Evolutionary conservation across 352 stramenopile species (phyloP), one percentile per base, ranked within the genome.

Genomic region (Phytophthora pistaciae): DNA sequence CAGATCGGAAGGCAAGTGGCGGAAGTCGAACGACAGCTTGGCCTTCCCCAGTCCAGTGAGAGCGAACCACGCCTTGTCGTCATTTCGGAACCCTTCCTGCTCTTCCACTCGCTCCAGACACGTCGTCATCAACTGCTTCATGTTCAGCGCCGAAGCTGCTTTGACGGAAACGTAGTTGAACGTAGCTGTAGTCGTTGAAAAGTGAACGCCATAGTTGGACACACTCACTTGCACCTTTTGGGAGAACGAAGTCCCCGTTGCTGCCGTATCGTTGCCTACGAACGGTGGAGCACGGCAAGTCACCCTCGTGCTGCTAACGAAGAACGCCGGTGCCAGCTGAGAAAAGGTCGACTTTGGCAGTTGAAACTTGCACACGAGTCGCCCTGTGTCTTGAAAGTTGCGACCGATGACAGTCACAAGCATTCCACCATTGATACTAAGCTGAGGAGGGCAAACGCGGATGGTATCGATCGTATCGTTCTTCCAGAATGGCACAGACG

Each of bases 401-500:
- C 95, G 84, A 2, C 97, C 97, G 42, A 99, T 96, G 7, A 99
- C 83, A 42, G 92, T 99, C 14, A 99, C 36, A 4, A 92, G 48
- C 13, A 85, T 65, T 18, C 82, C 85, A 38, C 88, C 85, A 33
- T 27, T 69, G 36, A 66, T 66, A 29, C 70, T 53, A 4, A 86
- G 71, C 42, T 65, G 75, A 0, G 66, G 56, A 3, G 96, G 95
- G 66, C 96, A 99, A 9, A 82, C 68, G n/a, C 95, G 86, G 40
- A 98, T 91, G 3, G 96, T 77, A 68, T 99, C 95, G n/a, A 99
- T 60, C 8, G 96, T 98, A 68, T 99, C 96, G 76, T 99, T 99
- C 23, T 80, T 80, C 97, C 96, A 99, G 31, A 87, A 84, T 5
- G 78, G 42, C 5, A 87, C 82, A 8, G 87, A 95, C 2, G 86